Base-by-base conservation (phyloP, 2,329 filamentous ascomycete species). In the Diaporthe amygdali region DNA sequence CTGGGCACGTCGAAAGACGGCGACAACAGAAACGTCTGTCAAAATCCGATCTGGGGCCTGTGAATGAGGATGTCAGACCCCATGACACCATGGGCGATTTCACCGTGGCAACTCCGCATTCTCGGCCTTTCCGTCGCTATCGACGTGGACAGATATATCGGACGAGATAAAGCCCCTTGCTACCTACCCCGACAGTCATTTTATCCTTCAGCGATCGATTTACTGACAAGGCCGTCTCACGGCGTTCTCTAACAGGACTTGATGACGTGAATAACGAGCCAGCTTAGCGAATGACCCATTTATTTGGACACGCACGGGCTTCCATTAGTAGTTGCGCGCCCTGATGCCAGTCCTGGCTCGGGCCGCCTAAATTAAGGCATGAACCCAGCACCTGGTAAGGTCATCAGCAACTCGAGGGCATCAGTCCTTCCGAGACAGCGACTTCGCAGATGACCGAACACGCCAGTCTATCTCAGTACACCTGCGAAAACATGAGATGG, bases 201-300 rank as follows among this genome's bases (percentile, higher is more conserved):
- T 2, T 12, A 25, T 14, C 27, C 27, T 17, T 9, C 30, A 37
- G 5, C 27, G 34, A 49, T 32, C 44, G 46, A 22, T 59, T 68
- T 32, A 63, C 71, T 73, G 64, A 73, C 71, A 56, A 49, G 52
- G 59, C 69, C 59, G 44, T 41, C 5, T 7, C 25, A 25, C 55
- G 66, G 55, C 59, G 54, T 66, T 32, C n/a, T 63, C 17, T 52
- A 69, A 71, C 49, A 73, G 71, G 71, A 73, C 71, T 71, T 73
- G 71, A 73, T 54, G 25, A 54, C 7, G 12, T 14, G 8, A 10
- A n/a, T 10, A 22, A 12, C 22, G 39, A 52, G 34, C 46, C 32
- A 44, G 67, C 52, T 70, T 61, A 52, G 34, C 44, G 52, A 64
- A 49, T 25, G 44, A 49, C 44, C 44, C 14, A 30, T 61, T 37